Base-by-base conservation (phyloP, 345 rosid species). In the Brassica cretica region DNA sequence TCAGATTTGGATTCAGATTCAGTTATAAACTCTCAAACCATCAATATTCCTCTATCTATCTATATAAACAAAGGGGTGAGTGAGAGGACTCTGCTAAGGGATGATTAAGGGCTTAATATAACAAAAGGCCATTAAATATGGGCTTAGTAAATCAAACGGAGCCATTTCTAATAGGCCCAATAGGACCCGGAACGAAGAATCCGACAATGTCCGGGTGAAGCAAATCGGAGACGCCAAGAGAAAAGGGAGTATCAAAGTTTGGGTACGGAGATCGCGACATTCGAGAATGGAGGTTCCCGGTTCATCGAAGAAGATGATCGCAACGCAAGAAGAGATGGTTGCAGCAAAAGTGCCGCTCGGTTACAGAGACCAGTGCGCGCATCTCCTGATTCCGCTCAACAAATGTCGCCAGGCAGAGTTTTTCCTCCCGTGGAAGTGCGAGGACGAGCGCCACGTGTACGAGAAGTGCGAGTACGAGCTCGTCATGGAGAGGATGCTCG, bases 381-480 rank as follows among this genome's bases (percentile, higher is more conserved):
- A 93, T 76, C 84, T 91, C 46, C 87, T 96, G 60, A 93, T 96
- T 75, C 98, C 98, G 0, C 97, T 96, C 77, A 93, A 96, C 87
- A 90, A 93, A 85, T 96, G 99, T 82, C 85, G 99, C 16, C 98
- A 93, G 66, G 86, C 97, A 1, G 98, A 93, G 93, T 87, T 91
- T 63, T 96, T 82, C 85, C 88, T 96, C 6, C 99, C 99, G 0
- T 96, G 99, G 99, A 96, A 96, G 74, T 96, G 99, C 86, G 97
- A 93, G 83, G 85, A 84, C 75, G 91, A 93, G 80, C 96, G 99
- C 71, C 99, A 96, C 79, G 62, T 83, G 71, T 96, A 96, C 73
- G 98, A 96, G 88, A 93, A 96, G 89, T 96, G 99, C 71, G 93
- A 87, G 71, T 96, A 93, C 89, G 98, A 96, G 86, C 97, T 96